phyloP scores from a whole-genome alignment of 2,329 filamentous ascomycete species.

The Aspergillus sp. region DNA sequence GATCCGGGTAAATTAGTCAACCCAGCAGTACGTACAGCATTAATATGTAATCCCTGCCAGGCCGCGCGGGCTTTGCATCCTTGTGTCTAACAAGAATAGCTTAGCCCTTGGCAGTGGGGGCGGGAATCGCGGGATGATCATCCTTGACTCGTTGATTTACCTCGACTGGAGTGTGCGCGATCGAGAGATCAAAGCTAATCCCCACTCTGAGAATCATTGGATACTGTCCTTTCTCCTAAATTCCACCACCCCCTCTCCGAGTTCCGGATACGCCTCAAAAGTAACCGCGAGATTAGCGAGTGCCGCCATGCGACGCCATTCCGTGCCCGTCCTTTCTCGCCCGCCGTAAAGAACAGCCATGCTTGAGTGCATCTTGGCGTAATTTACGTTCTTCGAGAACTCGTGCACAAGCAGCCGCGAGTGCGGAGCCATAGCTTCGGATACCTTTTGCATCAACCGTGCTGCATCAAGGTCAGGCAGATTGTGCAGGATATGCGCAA shows the following conservation, averaged over 20 bases:
- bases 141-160: not conserved
- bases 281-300: slow-evolving; percentile 39
- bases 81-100: not conserved
- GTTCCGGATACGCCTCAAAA: slow-evolving; percentile 40
- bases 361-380: slow-evolving; percentile 41
- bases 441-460: slow-evolving; percentile 41
- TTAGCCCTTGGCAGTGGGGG: not conserved
- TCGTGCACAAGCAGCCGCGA: slow-evolving; percentile 44
- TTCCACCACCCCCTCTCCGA: slow-evolving; percentile 41
- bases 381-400: slow-evolving; percentile 41
- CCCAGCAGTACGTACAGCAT: not conserved
- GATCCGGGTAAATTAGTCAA: not conserved
- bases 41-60: not conserved
- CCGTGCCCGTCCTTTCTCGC: slow-evolving; percentile 37
- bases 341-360: slow-evolving; percentile 45
- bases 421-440: slow-evolving; percentile 38
- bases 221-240: not conserved
- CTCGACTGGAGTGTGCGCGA: not conserved
- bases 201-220: not conserved
- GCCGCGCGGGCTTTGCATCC: not conserved
- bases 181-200: not conserved
- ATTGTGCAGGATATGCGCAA: slow-evolving; percentile 45
- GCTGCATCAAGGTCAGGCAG: slow-evolving; percentile 42
- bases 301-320: slow-evolving; percentile 41
- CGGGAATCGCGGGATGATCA: not conserved